Base-by-base conservation (phyloP, 495 filamentous ascomycete species). In the Bacidia rubella region DNA sequence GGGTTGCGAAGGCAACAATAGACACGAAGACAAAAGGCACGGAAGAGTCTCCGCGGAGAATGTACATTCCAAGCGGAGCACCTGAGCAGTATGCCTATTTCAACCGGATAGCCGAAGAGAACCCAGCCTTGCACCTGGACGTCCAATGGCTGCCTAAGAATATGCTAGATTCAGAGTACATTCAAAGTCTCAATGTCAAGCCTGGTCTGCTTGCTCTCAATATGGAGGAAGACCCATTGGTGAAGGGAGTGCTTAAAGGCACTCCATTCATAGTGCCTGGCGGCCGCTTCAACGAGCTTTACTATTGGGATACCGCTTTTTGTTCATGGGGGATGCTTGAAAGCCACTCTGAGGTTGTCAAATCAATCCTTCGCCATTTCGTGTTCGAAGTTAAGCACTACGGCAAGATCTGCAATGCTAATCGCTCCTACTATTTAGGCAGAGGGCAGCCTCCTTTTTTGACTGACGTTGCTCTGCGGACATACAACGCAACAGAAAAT, bases 251-350 rank as follows among this genome's bases (percentile, higher is more conserved):
- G 1, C 64, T 89, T 5, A 67, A 69, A n/a, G 92, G 93, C 26
- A 74, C 90, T 43, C 92, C 92, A 0, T 98, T 96, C 60, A 87
- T 97, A 20, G 92, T 98, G 20, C 92, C 92, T 0, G 93, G 92
- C 35, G 92, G 90, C 15, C 76, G 92, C 23, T 98, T 98, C 78
- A 98, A 97, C 66, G 92, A 98, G 63, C 65, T 97, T 21, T 98
- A 98, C 62, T 87, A 82, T 48, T 98, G 92, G 92, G 92, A 98
- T 65, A 93, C 86, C 62, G 97, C 94, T 68, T 95, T 98, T 86
- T 87, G 87, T 60, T 87, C 90, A 7, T 70, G 96, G 10, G 89
- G 90, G 3, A 73, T 98, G 55, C 66, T 96, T 38, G 83, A 89
- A 62, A 84, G 86, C 61, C 82, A 84, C 45, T 80, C 83, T 32